phyloP scores from a whole-genome alignment of 2,329 filamentous ascomycete genomes.

The Colletotrichum caudatum region DNA sequence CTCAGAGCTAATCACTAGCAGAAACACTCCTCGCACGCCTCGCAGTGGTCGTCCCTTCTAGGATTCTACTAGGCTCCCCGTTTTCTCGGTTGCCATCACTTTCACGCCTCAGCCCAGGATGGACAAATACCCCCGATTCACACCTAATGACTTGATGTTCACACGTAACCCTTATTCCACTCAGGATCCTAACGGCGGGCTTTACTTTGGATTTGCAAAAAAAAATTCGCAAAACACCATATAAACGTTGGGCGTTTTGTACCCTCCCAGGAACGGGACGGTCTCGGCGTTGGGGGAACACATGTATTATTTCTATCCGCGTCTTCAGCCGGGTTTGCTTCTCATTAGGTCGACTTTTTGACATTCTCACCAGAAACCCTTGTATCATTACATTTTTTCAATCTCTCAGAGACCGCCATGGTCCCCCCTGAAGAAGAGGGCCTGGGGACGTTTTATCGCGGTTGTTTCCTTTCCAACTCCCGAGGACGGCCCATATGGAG shows the following conservation, averaged over 20 bases:
- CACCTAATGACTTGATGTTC: constrained; percentile 45
- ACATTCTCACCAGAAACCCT: constrained; percentile 42
- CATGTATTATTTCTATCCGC: constrained; percentile 31
- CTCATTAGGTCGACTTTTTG: constrained; percentile 7
- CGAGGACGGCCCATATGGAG: background rate
- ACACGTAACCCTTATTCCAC: constrained; percentile 3
- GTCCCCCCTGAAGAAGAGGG: constrained; percentile 3
- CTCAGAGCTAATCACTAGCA: constrained; percentile 40
- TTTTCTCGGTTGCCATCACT: background rate
- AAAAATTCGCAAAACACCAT: constrained; percentile 37
- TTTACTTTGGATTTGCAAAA: constrained; percentile 12
- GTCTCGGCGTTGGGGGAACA: constrained; percentile 21
- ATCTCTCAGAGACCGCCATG: constrained; percentile 38
- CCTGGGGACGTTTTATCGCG: background rate
- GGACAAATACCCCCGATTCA: constrained; percentile 29
- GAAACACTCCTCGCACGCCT: constrained; percentile 52
- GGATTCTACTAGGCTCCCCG: background rate
- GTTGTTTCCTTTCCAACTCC: background rate
- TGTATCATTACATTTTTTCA: constrained; percentile 52
- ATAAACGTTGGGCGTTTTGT: constrained; percentile 33
- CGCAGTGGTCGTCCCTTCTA: constrained; percentile 56
- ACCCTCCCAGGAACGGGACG: background rate
- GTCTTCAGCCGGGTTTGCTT: constrained; percentile 21
- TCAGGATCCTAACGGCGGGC: background rate
- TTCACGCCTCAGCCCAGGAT: constrained; percentile 13